Conservation (phyloP, 2,329 filamentous ascomycete genomes). For the Nothopassalora personata region DNA sequence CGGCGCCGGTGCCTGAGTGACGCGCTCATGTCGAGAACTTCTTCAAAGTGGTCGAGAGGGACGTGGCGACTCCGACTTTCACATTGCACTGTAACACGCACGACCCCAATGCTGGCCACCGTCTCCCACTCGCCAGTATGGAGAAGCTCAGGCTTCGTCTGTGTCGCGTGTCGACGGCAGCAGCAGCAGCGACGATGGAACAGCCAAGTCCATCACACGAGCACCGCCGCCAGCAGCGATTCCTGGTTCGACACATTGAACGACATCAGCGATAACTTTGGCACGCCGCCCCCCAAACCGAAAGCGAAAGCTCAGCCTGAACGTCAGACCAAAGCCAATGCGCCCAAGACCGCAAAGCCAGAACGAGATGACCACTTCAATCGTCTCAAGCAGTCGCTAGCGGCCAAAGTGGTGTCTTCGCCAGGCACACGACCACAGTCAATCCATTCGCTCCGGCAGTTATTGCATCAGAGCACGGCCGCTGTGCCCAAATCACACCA, state of each 20-base stretch:
- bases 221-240: slow-evolving; percentile 1
- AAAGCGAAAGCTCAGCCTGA: neutral
- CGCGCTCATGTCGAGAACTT: neutral
- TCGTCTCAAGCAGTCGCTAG: neutral
- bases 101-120: slow-evolving; percentile 16
- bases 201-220: slow-evolving; percentile 7
- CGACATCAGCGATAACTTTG: slow-evolving; percentile 18
- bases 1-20: neutral
- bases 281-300: neutral
- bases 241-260: slow-evolving; percentile 19
- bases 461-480: too few relatives aligned
- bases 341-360: neutral
- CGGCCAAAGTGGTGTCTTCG: neutral
- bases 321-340: neutral
- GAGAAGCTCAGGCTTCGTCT: slow-evolving; percentile 19
- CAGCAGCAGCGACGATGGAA: slow-evolving; percentile 15
- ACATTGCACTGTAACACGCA: neutral
- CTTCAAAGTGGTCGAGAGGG: neutral
- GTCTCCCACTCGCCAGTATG: slow-evolving; percentile 14
- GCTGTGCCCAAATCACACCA: neutral
- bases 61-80: neutral
- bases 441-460: too few relatives aligned
- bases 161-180: slow-evolving; percentile 19
- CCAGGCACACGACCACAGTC: neutral
- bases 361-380: neutral